These are phyloP conservation scores for Thecaphora thlaspeos DNA, from an alignment of 1,284 basidiomycete genomes.

Conservation along the genomic window DNA sequence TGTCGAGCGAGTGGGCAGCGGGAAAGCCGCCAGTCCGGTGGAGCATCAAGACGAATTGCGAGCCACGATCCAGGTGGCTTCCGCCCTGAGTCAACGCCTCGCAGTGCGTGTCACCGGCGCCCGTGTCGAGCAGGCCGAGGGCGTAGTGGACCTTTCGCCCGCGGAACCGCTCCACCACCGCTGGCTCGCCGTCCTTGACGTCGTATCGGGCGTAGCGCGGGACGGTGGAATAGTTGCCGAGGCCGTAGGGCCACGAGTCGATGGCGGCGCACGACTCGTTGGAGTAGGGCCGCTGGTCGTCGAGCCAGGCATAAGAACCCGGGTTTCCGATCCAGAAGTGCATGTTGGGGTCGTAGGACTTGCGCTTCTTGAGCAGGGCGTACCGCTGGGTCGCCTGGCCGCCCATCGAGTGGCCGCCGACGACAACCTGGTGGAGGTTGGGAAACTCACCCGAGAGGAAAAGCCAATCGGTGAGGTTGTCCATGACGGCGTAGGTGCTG, in stretches of 20 bases:
- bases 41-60: slow-evolving; percentile 39
- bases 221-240: slow-evolving; percentile 27
- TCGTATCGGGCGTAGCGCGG: slow-evolving; percentile 38
- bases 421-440: slow-evolving; percentile 46
- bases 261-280: slow-evolving; percentile 15
- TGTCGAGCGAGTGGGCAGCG: slow-evolving; percentile 31
- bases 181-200: slow-evolving; percentile 30
- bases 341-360: slow-evolving; percentile 45
- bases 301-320: slow-evolving; percentile 48
- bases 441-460: slow-evolving; percentile 43
- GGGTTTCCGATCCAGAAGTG: slow-evolving; percentile 54
- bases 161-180: slow-evolving; percentile 35
- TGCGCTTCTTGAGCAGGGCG: slow-evolving; percentile 43
- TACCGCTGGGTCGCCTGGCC: slow-evolving; percentile 47
- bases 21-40: slow-evolving; percentile 27
- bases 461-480: slow-evolving; percentile 42
- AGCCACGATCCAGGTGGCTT: slow-evolving; percentile 49
- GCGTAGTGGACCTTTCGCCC: slow-evolving; percentile 41
- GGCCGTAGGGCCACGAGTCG: slow-evolving; percentile 46
- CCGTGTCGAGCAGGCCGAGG: slow-evolving; percentile 45
- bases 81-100: slow-evolving; percentile 46
- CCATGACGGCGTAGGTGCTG: slow-evolving; percentile 41
- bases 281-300: slow-evolving; percentile 25
- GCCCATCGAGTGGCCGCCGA: slow-evolving; percentile 54
- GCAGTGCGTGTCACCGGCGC: slow-evolving; percentile 50